These are phyloP conservation scores for Boletus sp. DNA, from an alignment of 1,284 basidiomycete genomes.

Conservation along the genomic window DNA sequence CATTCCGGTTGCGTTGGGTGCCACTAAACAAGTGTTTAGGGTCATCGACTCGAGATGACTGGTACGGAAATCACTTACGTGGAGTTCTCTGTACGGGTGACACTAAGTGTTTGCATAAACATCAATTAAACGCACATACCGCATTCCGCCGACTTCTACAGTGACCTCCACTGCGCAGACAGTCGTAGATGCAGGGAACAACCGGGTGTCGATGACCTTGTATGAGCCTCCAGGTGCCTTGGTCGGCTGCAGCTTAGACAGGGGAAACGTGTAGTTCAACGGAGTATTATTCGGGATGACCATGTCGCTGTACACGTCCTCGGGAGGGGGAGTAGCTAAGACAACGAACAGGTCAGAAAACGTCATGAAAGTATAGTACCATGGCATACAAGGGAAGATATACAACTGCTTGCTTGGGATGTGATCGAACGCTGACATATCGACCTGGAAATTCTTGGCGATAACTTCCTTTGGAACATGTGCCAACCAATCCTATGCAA, in stretches of 20 bases:
- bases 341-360: constrained; percentile 14
- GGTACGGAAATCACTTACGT: constrained; percentile 38
- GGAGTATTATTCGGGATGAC: constrained; percentile 45
- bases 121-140: constrained; percentile 32
- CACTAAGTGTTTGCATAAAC: neutral
- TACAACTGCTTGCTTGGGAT: constrained; percentile 50
- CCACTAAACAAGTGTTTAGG: constrained; percentile 36
- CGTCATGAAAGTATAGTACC: neutral
- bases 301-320: constrained; percentile 36
- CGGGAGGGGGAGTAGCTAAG: constrained; percentile 38
- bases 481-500: constrained; percentile 44
- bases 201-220: constrained; percentile 56
- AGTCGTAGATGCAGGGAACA: constrained; percentile 52
- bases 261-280: constrained; percentile 48
- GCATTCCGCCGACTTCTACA: constrained; percentile 55
- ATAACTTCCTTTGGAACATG: constrained; percentile 52
- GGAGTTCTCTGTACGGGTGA: constrained; percentile 41
- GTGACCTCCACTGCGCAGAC: constrained; percentile 57
- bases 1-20: constrained; percentile 48
- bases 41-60: neutral
- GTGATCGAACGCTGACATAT: constrained; percentile 41
- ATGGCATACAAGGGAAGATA: constrained; percentile 47
- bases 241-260: constrained; percentile 44
- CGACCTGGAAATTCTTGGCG: constrained; percentile 49
- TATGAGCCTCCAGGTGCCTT: constrained; percentile 49